Base-by-base conservation (phyloP, 2,329 filamentous ascomycete species). In the Claviceps humidiphila region DNA sequence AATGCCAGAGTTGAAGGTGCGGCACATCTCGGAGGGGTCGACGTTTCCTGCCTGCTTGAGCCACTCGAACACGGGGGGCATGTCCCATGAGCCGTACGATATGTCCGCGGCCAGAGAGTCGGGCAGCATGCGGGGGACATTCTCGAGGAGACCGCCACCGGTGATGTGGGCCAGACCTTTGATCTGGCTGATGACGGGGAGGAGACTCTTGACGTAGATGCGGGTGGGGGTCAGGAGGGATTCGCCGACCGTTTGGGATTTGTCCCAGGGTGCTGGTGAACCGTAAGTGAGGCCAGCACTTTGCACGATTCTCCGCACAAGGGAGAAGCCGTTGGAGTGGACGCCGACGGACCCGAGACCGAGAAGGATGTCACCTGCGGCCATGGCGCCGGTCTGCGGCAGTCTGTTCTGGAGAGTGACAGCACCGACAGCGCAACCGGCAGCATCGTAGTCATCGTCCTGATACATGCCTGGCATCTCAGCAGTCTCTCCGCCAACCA, bases 111-210 rank as follows among this genome's bases (percentile, higher is more conserved):
- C 79, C 5, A 98, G 79, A 46, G 82, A 74, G 38, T 77, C 68
- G 1, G 93, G 93, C 17, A 98, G 76, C 86, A 95, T 95, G 58
- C 93, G 84, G 34, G 93, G 93, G 26, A 98, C 85, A 67, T 98
- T 98, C 71, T 98, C 93, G 17, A 85, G 75, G 20, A 98, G 78
- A 11, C 93, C 93, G 55, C 93, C 93, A 49, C 93, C 93, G 0
- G 93, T 98, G 71, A 98, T 97, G 71, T 98, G 93, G 11, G 93
- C 87, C 67, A 97, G 85, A 51, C 93, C 93, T 72, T 95, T 95
- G 67, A 97, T 75, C 42, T 89, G 73, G 9, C 75, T 71, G 22
- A 79, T 70, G 1, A 85, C 78, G 48, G 81, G 77, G 9, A 97
- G 78, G 22, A 95, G 71, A 38, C 85, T 76, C 66, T 85, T 86